These are phyloP conservation scores for Pseudopithomyces maydicus DNA, from an alignment of 2,329 filamentous ascomycete genomes.

Conservation along the genomic window DNA sequence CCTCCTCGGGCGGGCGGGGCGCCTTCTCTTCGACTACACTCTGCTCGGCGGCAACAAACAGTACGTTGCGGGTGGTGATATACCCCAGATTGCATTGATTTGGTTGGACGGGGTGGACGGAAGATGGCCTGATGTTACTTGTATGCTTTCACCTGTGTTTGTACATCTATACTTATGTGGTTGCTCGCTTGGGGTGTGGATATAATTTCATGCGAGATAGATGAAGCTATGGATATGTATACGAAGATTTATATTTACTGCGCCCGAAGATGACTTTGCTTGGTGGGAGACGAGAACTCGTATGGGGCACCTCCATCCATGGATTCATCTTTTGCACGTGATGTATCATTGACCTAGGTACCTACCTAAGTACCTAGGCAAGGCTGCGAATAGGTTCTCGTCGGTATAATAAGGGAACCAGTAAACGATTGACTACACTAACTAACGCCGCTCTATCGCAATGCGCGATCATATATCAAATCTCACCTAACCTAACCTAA, in stretches of 20 bases:
- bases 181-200: too few relatives aligned
- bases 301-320: too few relatives aligned
- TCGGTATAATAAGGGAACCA: too few relatives aligned
- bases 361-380: too few relatives aligned
- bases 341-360: too few relatives aligned
- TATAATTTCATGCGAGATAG: slow-evolving; percentile 14
- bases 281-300: too few relatives aligned
- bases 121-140: slow-evolving; percentile 1
- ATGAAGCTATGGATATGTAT: slow-evolving; percentile 30
- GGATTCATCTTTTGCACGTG: too few relatives aligned
- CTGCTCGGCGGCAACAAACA: not conserved
- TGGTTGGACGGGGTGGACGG: not conserved
- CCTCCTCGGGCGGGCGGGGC: not conserved
- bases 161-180: not conserved
- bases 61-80: not conserved
- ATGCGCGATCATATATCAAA: not conserved
- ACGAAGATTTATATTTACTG: not conserved
- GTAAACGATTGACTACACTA: too few relatives aligned
- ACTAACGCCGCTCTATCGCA: not conserved
- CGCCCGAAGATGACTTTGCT: too few relatives aligned
- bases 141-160: slow-evolving; percentile 8
- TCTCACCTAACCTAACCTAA: too few relatives aligned
- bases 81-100: slow-evolving; percentile 6
- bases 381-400: too few relatives aligned
- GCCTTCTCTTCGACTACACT: slow-evolving; percentile 7